Percentiles rank a stretch among this genome's conserved stretches.
phyloP scores from a whole-genome alignment of 228 moss, liverwort and hornwort genomes.

The Sphagnum fallax region DNA sequence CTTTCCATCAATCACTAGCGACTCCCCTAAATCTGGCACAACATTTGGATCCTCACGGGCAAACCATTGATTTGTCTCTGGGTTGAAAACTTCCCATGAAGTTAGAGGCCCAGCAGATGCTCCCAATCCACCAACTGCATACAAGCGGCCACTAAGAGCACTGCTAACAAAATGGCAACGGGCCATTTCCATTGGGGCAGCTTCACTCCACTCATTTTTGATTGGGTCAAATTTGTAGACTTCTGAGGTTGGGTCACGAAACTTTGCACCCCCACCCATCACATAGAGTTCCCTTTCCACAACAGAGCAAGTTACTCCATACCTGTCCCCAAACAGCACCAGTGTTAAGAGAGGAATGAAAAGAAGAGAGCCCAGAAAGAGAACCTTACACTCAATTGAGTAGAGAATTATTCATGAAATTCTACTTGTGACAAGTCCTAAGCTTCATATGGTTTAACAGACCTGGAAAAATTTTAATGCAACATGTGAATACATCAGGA shows the following conservation, averaged over 20 bases:
- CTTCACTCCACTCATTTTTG: constrained; percentile 39
- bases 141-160: constrained; percentile 38
- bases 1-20: constrained; percentile 36
- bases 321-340: not conserved
- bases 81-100: constrained; percentile 53
- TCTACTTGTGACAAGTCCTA: no score
- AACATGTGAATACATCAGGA: no score
- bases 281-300: constrained; percentile 42
- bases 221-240: constrained; percentile 52
- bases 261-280: constrained; percentile 49
- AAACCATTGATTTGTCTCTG: constrained; percentile 25
- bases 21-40: constrained; percentile 42
- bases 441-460: no score
- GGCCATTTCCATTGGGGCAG: constrained; percentile 32
- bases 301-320: constrained; percentile 45
- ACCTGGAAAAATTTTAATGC: no score
- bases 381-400: no score
- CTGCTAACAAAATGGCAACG: constrained; percentile 43
- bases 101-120: constrained; percentile 20
- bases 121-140: constrained; percentile 59
- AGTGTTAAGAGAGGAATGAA: no score
- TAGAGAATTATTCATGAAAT: no score
- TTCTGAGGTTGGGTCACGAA: constrained; percentile 26
- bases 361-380: no score
- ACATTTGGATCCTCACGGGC: constrained; percentile 41